Conservation (phyloP, 2,329 filamentous ascomycete species). For the Cladophialophora chaetospira region DNA sequence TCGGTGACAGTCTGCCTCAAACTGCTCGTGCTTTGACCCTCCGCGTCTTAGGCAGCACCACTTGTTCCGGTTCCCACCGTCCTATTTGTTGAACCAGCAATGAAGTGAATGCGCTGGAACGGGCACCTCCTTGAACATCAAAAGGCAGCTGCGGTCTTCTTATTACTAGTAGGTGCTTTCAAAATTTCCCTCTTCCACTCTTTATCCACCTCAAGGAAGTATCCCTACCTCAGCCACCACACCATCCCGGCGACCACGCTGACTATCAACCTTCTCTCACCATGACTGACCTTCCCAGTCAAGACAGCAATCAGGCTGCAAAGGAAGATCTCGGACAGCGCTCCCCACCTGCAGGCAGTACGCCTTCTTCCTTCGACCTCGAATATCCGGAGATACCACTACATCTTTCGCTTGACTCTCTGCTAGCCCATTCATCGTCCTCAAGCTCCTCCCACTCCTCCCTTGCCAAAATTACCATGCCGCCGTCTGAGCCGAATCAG, state of each 20-base stretch:
- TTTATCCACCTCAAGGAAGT: neutral
- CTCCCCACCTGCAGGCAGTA: neutral
- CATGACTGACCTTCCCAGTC: slow-evolving; percentile 18
- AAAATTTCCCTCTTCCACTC: neutral
- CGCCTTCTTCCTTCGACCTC: slow-evolving; percentile 9
- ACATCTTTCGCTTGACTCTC: slow-evolving; percentile 30
- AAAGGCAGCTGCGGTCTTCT: neutral
- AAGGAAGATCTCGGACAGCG: neutral
- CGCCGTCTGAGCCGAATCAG: slow-evolving; percentile 5
- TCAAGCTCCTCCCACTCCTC: slow-evolving; percentile 20
- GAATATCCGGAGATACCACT: slow-evolving; percentile 24
- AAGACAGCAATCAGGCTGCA: slow-evolving; percentile 1
- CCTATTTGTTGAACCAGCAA: slow-evolving; percentile 3
- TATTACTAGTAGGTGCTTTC: slow-evolving; percentile 1
- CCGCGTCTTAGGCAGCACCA: neutral
- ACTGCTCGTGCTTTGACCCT: neutral
- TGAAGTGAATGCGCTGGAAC: slow-evolving; percentile 3
- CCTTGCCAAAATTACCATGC: slow-evolving; percentile 14
- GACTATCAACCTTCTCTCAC: neutral
- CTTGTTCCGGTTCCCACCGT: neutral
- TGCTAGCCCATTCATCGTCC: slow-evolving; percentile 28
- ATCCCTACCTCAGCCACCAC: neutral
- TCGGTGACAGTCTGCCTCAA: neutral
- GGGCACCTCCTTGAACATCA: neutral
- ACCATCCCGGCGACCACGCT: no score